A percentile compares a stretch with the other conserved stretches of the same genome.
Evolutionary conservation across 75 land plant genomes (phyloP).

Genomic region (Cryptomeria japonica): DNA sequence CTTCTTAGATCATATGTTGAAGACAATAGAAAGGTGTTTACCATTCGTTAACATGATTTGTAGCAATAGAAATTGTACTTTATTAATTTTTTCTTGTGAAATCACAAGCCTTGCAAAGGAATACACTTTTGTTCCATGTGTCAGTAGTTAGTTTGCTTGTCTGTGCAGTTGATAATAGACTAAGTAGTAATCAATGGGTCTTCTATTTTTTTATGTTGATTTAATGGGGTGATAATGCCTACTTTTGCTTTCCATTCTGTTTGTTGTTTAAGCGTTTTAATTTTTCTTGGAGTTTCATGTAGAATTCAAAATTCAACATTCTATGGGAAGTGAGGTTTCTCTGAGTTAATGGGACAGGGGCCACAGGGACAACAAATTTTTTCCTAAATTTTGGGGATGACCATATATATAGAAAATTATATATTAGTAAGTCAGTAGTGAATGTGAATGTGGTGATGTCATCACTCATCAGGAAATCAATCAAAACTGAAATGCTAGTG

Average conservation of each 20-base stretch:
- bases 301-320: not conserved
- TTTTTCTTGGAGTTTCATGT: not conserved
- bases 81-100: not conserved
- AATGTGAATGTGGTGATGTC: too few relatives aligned
- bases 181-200: not conserved
- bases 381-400: too few relatives aligned
- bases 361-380: too few relatives aligned
- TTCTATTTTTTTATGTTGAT: not conserved
- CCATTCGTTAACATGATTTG: not conserved
- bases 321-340: not conserved
- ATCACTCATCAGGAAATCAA: too few relatives aligned
- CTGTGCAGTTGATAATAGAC: not conserved
- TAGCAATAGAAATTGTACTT: not conserved
- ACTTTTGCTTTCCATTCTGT: not conserved
- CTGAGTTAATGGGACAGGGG: not conserved
- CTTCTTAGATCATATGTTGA: constrained; percentile 67
- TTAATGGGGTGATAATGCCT: not conserved
- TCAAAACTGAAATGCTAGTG: too few relatives aligned
- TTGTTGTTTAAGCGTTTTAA: not conserved
- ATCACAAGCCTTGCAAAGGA: not conserved
- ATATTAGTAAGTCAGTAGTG: too few relatives aligned
- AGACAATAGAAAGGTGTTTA: constrained; percentile 51
- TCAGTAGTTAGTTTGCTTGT: not conserved
- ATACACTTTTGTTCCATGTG: not conserved
- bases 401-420: too few relatives aligned